Evolutionary conservation across 495 filamentous ascomycete species (phyloP), one percentile per base, ranked within the genome.

Genomic region (Tuber melanosporum): DNA sequence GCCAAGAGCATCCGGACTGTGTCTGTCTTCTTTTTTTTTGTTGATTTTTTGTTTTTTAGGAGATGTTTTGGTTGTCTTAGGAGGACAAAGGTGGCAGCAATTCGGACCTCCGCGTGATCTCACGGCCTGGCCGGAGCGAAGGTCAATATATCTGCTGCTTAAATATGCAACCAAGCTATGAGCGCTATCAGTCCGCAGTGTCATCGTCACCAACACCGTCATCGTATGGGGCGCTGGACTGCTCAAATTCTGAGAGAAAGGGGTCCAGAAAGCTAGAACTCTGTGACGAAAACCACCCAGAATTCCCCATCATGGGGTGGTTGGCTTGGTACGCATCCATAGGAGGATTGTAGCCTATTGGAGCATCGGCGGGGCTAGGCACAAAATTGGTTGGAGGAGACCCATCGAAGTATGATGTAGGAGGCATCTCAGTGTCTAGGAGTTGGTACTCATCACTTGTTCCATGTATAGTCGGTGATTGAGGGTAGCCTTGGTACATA

Each of bases 141-240:
- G 46, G 47, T 42, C 79, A 19, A 47, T 26, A 74, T 80, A 75
- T 49, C 74, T 80, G 71, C 76, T 70, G 70, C 8, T 75, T 62
- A 43, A 26, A 80, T 79, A 74, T 69, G 43, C 71, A 43, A 71
- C 42, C 42, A 12, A 9, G 4, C 26, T 22, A 45, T 44, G 4
- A 14, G n/a, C 15, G 26, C 43, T 39, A 76, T 80, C 78, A 80
- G 52, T 80, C 78, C 43, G 78, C 71, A 62, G 78, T 80, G 26
- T 79, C 71, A 17, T 74, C 71, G 43, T 76, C 71, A 32, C 52
- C 41, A 1, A 76, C 78, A 66, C 73, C 75, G 69, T 73, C 73
- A 41, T 62, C 52, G 52, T 62, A 62, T 14, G 52, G 52, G 14
- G n/a, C n/a, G 12, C 70, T 57, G n/a, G 57, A 19, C 19, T 76